These are phyloP conservation scores for Hanseniaspora taiwanica DNA, from an alignment of 805 yeast species.

Conservation along the genomic window DNA sequence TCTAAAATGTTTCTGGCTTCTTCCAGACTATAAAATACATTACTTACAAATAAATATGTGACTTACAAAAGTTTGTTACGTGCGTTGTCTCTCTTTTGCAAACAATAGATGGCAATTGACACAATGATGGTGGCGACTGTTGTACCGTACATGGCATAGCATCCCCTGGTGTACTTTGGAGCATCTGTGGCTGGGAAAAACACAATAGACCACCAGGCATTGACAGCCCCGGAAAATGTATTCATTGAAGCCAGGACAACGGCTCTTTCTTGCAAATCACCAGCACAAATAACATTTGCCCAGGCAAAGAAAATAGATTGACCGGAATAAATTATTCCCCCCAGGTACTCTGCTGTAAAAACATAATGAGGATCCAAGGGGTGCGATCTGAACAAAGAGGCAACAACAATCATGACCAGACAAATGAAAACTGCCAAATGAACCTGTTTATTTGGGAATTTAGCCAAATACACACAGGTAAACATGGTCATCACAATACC, in stretches of 20 bases:
- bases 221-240: constrained; percentile 49
- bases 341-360: constrained; percentile 42
- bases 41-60: too few relatives aligned
- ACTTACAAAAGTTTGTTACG: too few relatives aligned
- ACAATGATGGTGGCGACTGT: constrained; percentile 29
- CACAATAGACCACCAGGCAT: constrained; percentile 50
- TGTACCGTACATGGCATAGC: constrained; percentile 46
- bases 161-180: constrained; percentile 39
- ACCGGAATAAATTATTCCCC: constrained; percentile 44
- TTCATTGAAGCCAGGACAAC: constrained; percentile 53
- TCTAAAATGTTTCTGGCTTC: too few relatives aligned
- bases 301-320: constrained; percentile 50
- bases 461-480: constrained; percentile 32
- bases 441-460: constrained; percentile 33
- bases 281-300: constrained; percentile 46
- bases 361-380: constrained; percentile 29
- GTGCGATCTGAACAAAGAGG: constrained; percentile 31
- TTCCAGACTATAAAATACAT: too few relatives aligned
- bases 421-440: constrained; percentile 36
- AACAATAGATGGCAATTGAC: constrained; percentile 28
- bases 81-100: constrained; percentile 28
- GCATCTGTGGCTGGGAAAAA: constrained; percentile 40
- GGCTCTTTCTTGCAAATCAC: constrained; percentile 52
- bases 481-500: constrained; percentile 34
- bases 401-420: constrained; percentile 28